phyloP scores from a whole-genome alignment of 2,329 filamentous ascomycete species.

The Lizonia empirigonia region DNA sequence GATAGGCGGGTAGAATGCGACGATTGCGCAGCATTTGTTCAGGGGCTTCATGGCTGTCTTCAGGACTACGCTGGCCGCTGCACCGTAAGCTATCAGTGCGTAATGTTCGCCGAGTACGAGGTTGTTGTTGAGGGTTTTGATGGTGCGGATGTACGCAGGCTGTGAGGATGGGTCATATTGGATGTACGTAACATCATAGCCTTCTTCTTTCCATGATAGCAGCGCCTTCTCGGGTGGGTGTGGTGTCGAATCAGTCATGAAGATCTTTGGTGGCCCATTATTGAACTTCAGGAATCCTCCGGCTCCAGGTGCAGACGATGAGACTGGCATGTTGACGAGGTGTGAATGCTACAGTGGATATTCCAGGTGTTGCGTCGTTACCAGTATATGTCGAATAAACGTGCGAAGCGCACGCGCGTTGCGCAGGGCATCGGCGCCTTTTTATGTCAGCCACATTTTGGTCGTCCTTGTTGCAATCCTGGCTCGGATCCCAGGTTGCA shows the following conservation, averaged over 20 bases:
- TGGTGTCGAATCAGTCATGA: constrained; percentile 47
- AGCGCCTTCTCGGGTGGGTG: constrained; percentile 48
- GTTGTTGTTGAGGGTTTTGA: constrained; percentile 48
- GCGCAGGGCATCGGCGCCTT: constrained; percentile 5
- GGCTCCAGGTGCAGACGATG: constrained; percentile 31
- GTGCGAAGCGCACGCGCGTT: constrained; percentile 7
- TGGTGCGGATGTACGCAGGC: constrained; percentile 38
- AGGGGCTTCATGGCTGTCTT: constrained; percentile 50
- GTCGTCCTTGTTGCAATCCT: constrained; percentile 22
- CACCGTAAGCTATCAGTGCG: constrained; percentile 48
- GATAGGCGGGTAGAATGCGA: constrained; percentile 52
- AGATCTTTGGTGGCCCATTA: constrained; percentile 44
- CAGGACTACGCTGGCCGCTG: constrained; percentile 50
- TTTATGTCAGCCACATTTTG: constrained; percentile 13
- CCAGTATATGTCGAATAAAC: background rate
- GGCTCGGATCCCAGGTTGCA: constrained; percentile 19
- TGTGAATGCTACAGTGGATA: background rate
- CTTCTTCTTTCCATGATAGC: constrained; percentile 50
- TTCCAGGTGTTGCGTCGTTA: background rate
- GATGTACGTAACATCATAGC: constrained; percentile 51
- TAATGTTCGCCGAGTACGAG: constrained; percentile 48
- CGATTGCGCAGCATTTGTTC: constrained; percentile 48
- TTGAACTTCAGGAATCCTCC: constrained; percentile 48
- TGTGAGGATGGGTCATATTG: constrained; percentile 36
- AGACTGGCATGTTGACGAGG: constrained; percentile 32